These are phyloP conservation scores for Colletotrichum incanum DNA, from an alignment of 2,329 filamentous ascomycete genomes.

Conservation along the genomic window DNA sequence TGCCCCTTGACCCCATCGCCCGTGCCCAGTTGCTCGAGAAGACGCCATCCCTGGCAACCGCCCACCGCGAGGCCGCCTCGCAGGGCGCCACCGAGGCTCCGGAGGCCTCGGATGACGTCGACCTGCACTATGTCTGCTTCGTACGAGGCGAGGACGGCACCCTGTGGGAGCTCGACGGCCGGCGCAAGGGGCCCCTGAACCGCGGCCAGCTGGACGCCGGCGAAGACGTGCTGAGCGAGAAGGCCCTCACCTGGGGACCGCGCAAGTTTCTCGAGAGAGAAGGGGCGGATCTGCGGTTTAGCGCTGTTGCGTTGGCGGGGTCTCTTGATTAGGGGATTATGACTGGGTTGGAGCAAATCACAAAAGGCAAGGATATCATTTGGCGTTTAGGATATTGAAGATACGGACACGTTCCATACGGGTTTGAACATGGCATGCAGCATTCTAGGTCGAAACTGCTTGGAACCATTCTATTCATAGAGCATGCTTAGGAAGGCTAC, in stretches of 20 bases:
- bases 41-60: slow-evolving; percentile 80
- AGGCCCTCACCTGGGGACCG: slow-evolving; percentile 80
- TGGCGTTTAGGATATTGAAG: slow-evolving; percentile 23
- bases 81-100: slow-evolving; percentile 86
- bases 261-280: slow-evolving; percentile 71
- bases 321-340: slow-evolving; percentile 59
- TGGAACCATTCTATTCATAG: not conserved
- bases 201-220: slow-evolving; percentile 69
- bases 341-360: not conserved
- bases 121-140: slow-evolving; percentile 97
- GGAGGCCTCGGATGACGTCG: slow-evolving; percentile 83
- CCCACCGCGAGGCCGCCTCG: slow-evolving; percentile 83
- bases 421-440: not conserved
- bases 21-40: slow-evolving; percentile 84
- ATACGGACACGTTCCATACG: not conserved
- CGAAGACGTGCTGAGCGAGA: slow-evolving; percentile 83
- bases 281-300: slow-evolving; percentile 71
- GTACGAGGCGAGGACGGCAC: slow-evolving; percentile 80
- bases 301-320: slow-evolving; percentile 70
- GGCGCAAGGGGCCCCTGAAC: slow-evolving; percentile 70
- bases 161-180: slow-evolving; percentile 74
- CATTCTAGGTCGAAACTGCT: not conserved
- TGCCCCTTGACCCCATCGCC: slow-evolving; percentile 75
- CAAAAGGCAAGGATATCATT: not conserved
- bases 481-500: slow-evolving; percentile 20